These are phyloP conservation scores for Carex kokanica DNA, from an alignment of 176 grass and related monocot genomes.

Conservation along the genomic window DNA sequence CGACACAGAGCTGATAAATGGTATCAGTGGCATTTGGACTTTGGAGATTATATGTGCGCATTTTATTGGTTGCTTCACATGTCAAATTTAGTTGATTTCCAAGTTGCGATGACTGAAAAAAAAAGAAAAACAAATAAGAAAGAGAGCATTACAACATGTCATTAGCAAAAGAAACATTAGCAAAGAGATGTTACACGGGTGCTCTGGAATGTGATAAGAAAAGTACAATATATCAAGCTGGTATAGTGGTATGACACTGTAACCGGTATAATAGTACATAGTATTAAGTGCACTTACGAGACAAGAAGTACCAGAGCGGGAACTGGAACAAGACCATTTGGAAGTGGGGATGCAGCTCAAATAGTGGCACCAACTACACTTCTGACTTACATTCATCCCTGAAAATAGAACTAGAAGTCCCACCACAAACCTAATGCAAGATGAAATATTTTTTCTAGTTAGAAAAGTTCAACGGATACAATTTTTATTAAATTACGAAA, in stretches of 20 bases:
- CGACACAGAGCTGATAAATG: slow-evolving; percentile 53
- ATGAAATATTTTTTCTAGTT: background rate
- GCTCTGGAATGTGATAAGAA: background rate
- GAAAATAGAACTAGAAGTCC: slow-evolving; percentile 52
- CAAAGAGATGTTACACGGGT: background rate
- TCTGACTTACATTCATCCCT: slow-evolving; percentile 55
- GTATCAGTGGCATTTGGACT: slow-evolving; percentile 41
- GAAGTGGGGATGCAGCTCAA: slow-evolving; percentile 84
- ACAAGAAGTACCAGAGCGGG: slow-evolving; percentile 41
- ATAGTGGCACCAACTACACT: slow-evolving; percentile 90
- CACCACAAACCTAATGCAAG: slow-evolving; percentile 61
- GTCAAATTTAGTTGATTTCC: slow-evolving; percentile 66
- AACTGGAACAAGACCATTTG: slow-evolving; percentile 66
- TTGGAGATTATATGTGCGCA: slow-evolving; percentile 40
- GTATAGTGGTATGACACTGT: background rate
- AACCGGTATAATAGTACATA: background rate
- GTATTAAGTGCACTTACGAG: slow-evolving; percentile 32
- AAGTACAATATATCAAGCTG: background rate
- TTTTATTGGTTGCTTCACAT: slow-evolving; percentile 55
- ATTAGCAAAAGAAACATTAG: background rate
- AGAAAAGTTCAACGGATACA: background rate
- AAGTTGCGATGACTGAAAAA: slow-evolving; percentile 46
- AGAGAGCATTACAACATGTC: background rate
- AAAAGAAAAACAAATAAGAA: slow-evolving; percentile 12
- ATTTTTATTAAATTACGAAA: background rate